Base-by-base conservation (phyloP, 768 basidiomycete species). In the Boletus eberwhitei region DNA sequence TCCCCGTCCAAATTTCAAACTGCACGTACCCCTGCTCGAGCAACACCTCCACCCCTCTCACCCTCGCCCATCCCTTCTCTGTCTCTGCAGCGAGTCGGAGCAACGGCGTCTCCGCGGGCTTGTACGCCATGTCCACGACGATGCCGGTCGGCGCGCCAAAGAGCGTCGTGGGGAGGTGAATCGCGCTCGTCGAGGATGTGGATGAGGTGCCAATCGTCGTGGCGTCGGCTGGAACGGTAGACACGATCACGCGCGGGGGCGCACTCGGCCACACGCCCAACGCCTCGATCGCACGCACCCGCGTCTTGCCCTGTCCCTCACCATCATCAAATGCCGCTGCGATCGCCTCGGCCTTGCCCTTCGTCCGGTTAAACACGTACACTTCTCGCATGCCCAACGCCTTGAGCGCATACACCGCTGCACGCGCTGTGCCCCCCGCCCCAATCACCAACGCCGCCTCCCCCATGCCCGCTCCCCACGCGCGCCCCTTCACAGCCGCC, bases 111-210 rank as follows among this genome's bases (percentile, higher is more conserved):
- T 84, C 79, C 4, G 86, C 82, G 0, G 95, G 97, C 61, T 87
- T 87, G 70, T 98, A 98, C 19, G 95, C 93, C 88, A 97, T 90
- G 62, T 99, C 97, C 12, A 98, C 79, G 12, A 94, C 87, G 3
- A 89, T 81, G 3, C 85, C 85, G 1, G 87, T 87, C n/a, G 77
- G 75, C 1, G 74, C 74, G 0, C 72, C 68, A 59, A 93, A 87
- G 21, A 97, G 65, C 13, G 76, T 72, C 8, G 60, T 52, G 3
- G 88, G 79, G 13, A 95, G 75, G 36, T 74, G 69, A 17, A 91
- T 71, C 12, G 74, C 71, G 19, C 21, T 5, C 9, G 46, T 14
- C 42, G 46, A 11, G 1, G 17, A 37, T 14, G 9, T 40, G 48
- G 14, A 64, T 54, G 59, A 52, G 3, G 31, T n/a, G 22, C 34